phyloP scores from a whole-genome alignment of 2,329 filamentous ascomycete species.

The Lachnellula arida region DNA sequence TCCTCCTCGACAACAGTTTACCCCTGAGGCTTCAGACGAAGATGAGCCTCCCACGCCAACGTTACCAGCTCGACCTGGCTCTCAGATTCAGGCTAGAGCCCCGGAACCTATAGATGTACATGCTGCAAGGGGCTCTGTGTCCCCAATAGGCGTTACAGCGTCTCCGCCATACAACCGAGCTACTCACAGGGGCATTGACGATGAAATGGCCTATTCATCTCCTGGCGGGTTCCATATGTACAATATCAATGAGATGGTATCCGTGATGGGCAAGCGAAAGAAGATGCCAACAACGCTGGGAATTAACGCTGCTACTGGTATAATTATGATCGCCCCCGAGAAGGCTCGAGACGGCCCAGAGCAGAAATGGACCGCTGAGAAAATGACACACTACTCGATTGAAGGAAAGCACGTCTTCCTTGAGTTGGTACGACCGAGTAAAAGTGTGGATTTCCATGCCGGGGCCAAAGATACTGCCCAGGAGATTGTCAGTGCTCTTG shows the following conservation, averaged over 20 bases:
- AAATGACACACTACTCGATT: constrained; percentile 94
- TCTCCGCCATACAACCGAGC: constrained; percentile 53
- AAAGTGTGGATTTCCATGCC: constrained; percentile 94
- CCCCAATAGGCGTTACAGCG: constrained; percentile 33
- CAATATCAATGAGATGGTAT: constrained; percentile 96
- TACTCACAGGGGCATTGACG: constrained; percentile 38
- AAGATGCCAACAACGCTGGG: constrained; percentile 97
- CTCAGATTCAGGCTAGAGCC: constrained; percentile 48
- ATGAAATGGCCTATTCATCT: constrained; percentile 44
- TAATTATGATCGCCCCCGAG: constrained; percentile 87
- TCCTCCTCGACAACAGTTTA: constrained; percentile 46
- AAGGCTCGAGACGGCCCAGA: constrained; percentile 76
- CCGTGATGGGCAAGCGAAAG: constrained; percentile 93
- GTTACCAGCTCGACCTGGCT: constrained; percentile 59
- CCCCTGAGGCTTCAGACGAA: constrained; percentile 65
- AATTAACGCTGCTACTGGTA: constrained; percentile 83
- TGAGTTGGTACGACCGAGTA: constrained; percentile 86
- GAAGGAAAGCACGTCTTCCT: constrained; percentile 98
- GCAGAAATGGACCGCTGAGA: constrained; percentile 91
- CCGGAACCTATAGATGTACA: constrained; percentile 27
- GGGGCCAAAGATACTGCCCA: constrained; percentile 95
- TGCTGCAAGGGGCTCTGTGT: constrained; percentile 38
- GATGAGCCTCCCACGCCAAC: constrained; percentile 54
- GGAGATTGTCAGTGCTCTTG: constrained; percentile 83
- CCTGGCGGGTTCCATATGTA: constrained; percentile 89